Percentiles rank a stretch among this genome's conserved stretches.
Conservation (phyloP, 208 protist genomes). For the Leishmania arabica region DNA sequence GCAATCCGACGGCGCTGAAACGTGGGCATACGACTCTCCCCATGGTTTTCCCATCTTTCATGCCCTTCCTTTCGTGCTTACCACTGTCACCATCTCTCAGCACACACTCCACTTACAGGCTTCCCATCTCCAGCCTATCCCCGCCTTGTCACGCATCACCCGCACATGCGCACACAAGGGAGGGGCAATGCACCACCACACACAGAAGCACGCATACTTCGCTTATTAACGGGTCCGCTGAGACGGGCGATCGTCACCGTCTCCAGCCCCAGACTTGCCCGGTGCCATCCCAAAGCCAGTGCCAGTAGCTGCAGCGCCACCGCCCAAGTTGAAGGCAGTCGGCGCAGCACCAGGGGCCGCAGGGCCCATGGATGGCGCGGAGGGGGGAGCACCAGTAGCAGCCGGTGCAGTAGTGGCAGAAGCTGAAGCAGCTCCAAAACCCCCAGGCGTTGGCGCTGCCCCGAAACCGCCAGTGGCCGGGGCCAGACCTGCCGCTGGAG, state of each 20-base stretch:
- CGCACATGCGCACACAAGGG: background rate
- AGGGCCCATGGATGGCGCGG: conserved; percentile 22
- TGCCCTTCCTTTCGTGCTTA: background rate
- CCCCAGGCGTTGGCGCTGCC: conserved; percentile 7
- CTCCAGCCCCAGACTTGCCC: conserved; percentile 17
- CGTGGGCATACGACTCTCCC: background rate
- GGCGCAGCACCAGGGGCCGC: conserved; percentile 16
- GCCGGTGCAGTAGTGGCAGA: conserved; percentile 18
- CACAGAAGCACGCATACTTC: background rate
- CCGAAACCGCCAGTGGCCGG: conserved; percentile 23
- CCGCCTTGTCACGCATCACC: background rate
- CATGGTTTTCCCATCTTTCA: background rate
- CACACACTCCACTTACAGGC: background rate
- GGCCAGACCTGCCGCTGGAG: conserved; percentile 10
- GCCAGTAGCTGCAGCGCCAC: background rate
- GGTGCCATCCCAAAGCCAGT: conserved; percentile 24
- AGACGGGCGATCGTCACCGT: conserved; percentile 17
- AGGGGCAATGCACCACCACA: background rate
- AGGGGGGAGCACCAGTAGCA: conserved; percentile 16
- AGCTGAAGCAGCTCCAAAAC: conserved; percentile 10
- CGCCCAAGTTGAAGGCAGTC: conserved; percentile 18
- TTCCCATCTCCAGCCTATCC: background rate
- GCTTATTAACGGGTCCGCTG: conserved; percentile 16
- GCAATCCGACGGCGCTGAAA: background rate
- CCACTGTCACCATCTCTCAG: background rate